These are phyloP conservation scores for Porpolomopsis calyptriformis DNA, from an alignment of 768 basidiomycete species.

Conservation along the genomic window DNA sequence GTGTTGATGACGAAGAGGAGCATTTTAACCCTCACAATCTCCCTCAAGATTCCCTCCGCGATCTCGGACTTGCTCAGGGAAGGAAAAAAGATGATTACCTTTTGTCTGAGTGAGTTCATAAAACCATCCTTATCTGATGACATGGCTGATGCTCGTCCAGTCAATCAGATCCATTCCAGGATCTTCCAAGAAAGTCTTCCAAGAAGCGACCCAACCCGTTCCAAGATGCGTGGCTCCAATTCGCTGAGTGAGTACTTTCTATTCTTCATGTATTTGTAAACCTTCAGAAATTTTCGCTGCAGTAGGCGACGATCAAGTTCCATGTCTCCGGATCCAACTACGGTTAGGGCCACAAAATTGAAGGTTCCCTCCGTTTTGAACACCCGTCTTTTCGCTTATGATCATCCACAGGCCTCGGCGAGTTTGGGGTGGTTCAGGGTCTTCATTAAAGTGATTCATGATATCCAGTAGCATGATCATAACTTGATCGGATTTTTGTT, in stretches of 20 bases:
- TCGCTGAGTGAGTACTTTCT: conserved; percentile 1
- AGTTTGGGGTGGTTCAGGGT: too few relatives aligned
- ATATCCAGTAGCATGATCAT: too few relatives aligned
- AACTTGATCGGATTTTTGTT: too few relatives aligned
- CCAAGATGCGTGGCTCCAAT: conserved; percentile 3
- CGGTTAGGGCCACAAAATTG: too few relatives aligned
- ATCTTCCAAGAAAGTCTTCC: background rate
- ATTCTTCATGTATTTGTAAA: background rate
- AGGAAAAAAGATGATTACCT: too few relatives aligned
- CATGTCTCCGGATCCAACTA: background rate
- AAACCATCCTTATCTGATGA: background rate
- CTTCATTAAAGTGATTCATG: too few relatives aligned
- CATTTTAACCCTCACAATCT: background rate
- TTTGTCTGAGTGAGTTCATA: background rate
- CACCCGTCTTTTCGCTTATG: too few relatives aligned
- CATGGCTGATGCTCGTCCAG: background rate
- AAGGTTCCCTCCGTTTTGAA: too few relatives aligned
- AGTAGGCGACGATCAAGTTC: background rate
- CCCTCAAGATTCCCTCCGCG: background rate
- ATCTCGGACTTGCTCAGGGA: background rate
- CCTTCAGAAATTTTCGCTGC: background rate
- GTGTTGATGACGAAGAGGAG: conserved; percentile 23
- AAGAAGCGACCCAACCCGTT: background rate
- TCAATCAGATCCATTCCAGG: background rate
- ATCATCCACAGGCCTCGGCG: too few relatives aligned